Conservation (phyloP, 1,284 basidiomycete genomes). For the Irpex lacteus region DNA sequence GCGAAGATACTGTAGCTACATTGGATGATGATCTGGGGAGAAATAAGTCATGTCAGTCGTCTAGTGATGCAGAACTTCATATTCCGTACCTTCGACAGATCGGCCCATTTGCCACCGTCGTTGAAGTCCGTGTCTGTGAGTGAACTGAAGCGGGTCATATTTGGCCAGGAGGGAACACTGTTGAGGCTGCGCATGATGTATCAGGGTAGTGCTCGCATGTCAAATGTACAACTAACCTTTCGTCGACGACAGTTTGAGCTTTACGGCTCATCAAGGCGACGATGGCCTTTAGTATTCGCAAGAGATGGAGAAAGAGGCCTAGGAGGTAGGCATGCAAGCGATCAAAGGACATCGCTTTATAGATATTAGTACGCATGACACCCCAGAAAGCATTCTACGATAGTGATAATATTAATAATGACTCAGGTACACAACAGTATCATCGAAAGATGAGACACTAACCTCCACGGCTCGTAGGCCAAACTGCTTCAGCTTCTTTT, state of each 20-base stretch:
- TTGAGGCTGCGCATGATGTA: slow-evolving; percentile 11
- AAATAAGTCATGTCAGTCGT: not conserved
- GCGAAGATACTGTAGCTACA: slow-evolving; percentile 7
- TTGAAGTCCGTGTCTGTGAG: slow-evolving; percentile 30
- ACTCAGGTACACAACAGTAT: not conserved
- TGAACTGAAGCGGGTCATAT: slow-evolving; percentile 33
- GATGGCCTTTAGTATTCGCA: not conserved
- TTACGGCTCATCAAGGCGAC: not conserved
- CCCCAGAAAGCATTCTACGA: slow-evolving; percentile 17
- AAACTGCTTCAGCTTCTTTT: not conserved
- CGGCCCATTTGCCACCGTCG: slow-evolving; percentile 36
- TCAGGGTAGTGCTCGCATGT: not conserved
- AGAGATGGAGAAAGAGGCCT: slow-evolving; percentile 31
- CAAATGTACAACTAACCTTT: not conserved
- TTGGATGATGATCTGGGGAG: slow-evolving; percentile 7
- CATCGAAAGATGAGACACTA: not conserved
- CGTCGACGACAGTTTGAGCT: not conserved
- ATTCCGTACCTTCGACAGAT: slow-evolving; percentile 38
- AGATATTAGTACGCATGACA: slow-evolving; percentile 23
- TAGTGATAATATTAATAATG: not conserved
- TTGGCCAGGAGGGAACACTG: slow-evolving; percentile 32
- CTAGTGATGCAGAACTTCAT: not conserved
- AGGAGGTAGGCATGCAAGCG: slow-evolving; percentile 32
- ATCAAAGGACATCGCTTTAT: slow-evolving; percentile 35
- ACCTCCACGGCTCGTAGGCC: slow-evolving; percentile 8